Evolutionary conservation across 2,329 filamentous ascomycete genomes (phyloP).

Genomic region (Graphium sp.): DNA sequence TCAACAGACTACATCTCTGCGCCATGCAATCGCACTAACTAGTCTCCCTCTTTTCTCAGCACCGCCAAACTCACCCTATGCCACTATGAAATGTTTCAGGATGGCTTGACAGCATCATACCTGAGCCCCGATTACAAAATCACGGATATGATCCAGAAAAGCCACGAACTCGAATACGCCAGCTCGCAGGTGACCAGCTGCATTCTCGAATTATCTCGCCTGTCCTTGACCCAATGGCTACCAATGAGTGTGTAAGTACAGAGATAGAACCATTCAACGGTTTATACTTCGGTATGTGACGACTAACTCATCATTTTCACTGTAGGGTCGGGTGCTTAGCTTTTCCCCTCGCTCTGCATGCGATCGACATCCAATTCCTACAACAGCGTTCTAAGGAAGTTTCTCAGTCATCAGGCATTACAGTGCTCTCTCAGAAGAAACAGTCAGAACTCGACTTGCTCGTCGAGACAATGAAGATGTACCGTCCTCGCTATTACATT

Average conservation of each 20-base stretch:
- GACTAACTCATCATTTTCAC: background rate
- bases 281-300: background rate
- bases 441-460: conserved; percentile 22
- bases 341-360: conserved; percentile 15
- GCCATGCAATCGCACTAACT: background rate
- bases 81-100: conserved; percentile 26
- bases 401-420: too few species aligned
- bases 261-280: background rate
- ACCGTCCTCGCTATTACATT: conserved; percentile 26
- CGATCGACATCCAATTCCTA: conserved; percentile 16
- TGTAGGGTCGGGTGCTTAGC: conserved; percentile 14
- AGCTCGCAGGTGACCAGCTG: conserved; percentile 24
- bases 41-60: conserved; percentile 11
- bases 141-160: conserved; percentile 19
- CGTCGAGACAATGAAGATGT: conserved; percentile 26
- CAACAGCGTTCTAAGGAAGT: too few species aligned
- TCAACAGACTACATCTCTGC: background rate
- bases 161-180: conserved; percentile 24
- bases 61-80: conserved; percentile 24
- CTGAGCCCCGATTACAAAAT: conserved; percentile 14
- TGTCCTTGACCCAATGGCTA: conserved; percentile 24
- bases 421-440: too few species aligned
- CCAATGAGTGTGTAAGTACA: conserved; percentile 27
- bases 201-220: conserved; percentile 26
- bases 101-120: conserved; percentile 13